Conservation (phyloP, 2,329 filamentous ascomycete genomes). For the Penicillium brevicompactum region DNA sequence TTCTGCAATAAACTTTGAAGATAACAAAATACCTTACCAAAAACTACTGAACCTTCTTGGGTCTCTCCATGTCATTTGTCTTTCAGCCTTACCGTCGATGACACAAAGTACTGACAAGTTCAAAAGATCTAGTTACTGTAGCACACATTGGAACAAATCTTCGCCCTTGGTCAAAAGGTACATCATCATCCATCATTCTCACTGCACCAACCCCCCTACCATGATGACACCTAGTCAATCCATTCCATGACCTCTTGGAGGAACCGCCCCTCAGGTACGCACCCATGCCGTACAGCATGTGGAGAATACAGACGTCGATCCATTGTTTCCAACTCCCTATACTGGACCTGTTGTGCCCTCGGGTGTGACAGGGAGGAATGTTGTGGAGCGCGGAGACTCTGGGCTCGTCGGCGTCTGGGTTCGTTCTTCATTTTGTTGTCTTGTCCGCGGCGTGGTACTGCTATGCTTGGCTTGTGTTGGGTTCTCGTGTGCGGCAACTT, state of each 20-base stretch:
- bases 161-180: conserved; percentile 24
- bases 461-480: conserved; percentile 41
- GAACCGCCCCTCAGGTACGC: conserved; percentile 40
- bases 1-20: conserved; percentile 62
- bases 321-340: conserved; percentile 41
- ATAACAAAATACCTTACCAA: conserved; percentile 62
- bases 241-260: conserved; percentile 59
- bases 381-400: conserved; percentile 42
- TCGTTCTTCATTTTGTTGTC: conserved; percentile 20
- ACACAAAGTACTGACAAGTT: conserved; percentile 20
- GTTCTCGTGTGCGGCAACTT: conserved; percentile 27
- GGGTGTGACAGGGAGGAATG: conserved; percentile 41
- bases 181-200: conserved; percentile 13
- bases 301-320: conserved; percentile 26
- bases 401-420: conserved; percentile 28
- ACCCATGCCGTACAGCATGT: conserved; percentile 20
- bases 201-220: conserved; percentile 26
- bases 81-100: conserved; percentile 11
- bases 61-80: conserved; percentile 12
- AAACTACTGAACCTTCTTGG: conserved; percentile 48
- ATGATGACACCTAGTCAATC: conserved; percentile 66
- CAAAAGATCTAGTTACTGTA: conserved; percentile 15
- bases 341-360: conserved; percentile 42
- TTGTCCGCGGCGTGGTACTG: conserved; percentile 18
- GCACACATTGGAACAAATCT: neutral